Conservation (phyloP, 139 green algal species). For the Chlamydomonas sphaeroides region DNA sequence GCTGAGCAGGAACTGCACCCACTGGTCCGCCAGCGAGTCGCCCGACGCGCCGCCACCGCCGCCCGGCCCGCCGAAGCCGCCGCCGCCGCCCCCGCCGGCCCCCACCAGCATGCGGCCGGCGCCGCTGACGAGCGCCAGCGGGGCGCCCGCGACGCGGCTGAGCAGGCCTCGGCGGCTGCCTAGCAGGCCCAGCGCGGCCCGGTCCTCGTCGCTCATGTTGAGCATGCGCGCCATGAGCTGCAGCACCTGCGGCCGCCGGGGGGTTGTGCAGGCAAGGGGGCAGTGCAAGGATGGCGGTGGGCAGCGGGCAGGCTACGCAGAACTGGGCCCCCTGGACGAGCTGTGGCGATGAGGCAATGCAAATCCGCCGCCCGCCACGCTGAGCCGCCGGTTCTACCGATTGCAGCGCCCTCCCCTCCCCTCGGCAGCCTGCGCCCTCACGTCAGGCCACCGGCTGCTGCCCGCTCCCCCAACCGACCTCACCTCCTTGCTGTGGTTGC, state of each 20-base stretch:
- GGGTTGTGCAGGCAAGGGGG: not conserved
- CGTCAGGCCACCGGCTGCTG: too few relatives aligned
- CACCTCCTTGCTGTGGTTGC: constrained; percentile 52
- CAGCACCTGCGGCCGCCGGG: constrained; percentile 46
- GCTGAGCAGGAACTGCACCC: constrained; percentile 72
- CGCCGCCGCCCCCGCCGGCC: not conserved
- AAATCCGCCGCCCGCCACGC: too few relatives aligned
- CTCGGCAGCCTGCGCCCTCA: too few relatives aligned
- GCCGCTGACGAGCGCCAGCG: constrained; percentile 49
- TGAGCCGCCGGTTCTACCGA: too few relatives aligned
- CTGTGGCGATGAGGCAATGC: too few relatives aligned
- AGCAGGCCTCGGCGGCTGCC: constrained; percentile 45
- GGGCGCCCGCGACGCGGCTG: constrained; percentile 42
- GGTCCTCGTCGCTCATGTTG: constrained; percentile 64
- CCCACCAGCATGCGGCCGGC: constrained; percentile 39
- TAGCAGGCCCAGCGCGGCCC: constrained; percentile 37
- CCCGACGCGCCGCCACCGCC: constrained; percentile 33
- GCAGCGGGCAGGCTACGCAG: too few relatives aligned
- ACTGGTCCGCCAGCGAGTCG: constrained; percentile 61
- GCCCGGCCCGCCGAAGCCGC: not conserved
- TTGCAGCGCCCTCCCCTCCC: not conserved
- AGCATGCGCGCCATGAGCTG: constrained; percentile 59
- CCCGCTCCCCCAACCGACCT: not conserved
- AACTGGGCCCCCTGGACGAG: too few relatives aligned
- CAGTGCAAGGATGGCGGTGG: too few relatives aligned